These are phyloP conservation scores for Neofusicoccum parvum DNA, from an alignment of 2,329 filamentous ascomycete species.

Conservation along the genomic window DNA sequence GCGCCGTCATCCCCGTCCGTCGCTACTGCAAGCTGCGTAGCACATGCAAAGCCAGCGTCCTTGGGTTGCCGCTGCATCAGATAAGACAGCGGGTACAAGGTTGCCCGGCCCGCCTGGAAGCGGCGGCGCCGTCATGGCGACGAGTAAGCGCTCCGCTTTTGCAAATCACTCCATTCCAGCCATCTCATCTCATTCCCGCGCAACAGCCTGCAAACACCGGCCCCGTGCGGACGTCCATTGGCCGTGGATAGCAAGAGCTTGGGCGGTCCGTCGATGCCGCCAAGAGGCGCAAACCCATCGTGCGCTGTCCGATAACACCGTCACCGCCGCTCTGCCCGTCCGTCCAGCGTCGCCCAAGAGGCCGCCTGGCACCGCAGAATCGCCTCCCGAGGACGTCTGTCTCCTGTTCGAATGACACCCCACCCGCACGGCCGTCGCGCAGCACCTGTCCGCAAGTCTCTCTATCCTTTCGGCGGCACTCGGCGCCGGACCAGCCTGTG, in stretches of 20 bases:
- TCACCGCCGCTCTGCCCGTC: not conserved
- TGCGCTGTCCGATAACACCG: not conserved
- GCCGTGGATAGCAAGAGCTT: not conserved
- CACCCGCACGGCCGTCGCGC: not conserved
- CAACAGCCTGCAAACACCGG: not conserved
- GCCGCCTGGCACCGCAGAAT: too few relatives aligned
- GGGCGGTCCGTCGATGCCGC: not conserved
- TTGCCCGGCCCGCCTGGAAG: slow-evolving; percentile 4
- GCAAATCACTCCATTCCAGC: slow-evolving; percentile 12
- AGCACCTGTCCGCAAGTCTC: not conserved
- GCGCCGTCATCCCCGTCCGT: not conserved
- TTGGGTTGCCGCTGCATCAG: not conserved
- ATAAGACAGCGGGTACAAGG: slow-evolving; percentile 4
- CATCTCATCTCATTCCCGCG: slow-evolving; percentile 2
- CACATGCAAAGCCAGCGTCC: not conserved
- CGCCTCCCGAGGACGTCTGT: not conserved
- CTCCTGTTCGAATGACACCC: not conserved
- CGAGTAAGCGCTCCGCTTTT: slow-evolving; percentile 7
- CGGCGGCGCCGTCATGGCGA: not conserved
- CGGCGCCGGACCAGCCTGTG: slow-evolving; percentile 10
- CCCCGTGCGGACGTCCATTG: not conserved
- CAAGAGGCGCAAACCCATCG: not conserved
- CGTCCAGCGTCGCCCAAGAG: too few relatives aligned
- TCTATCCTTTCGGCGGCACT: not conserved
- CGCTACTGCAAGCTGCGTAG: not conserved